Conservation (phyloP, 2,329 filamentous ascomycete species). For the Exophiala calicioides region DNA sequence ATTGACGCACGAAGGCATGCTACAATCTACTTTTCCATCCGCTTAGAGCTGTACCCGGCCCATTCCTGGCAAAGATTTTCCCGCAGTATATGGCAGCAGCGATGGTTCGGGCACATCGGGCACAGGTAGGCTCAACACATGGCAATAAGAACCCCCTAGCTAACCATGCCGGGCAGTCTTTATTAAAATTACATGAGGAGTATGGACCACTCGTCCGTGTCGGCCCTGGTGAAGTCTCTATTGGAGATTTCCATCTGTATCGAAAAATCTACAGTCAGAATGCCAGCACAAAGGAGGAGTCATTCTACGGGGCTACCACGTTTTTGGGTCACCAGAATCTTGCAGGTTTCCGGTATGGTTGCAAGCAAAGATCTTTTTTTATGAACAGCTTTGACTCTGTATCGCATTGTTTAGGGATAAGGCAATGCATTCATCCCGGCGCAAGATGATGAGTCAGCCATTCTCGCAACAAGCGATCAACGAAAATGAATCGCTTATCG, state of each 20-base stretch:
- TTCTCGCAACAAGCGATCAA: neutral
- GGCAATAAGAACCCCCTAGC: too few relatives aligned
- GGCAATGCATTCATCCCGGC: neutral
- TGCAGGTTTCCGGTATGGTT: neutral
- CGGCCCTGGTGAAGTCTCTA: neutral
- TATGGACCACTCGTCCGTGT: constrained; percentile 1
- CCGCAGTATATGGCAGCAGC: too few relatives aligned
- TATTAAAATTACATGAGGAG: neutral
- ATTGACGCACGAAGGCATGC: too few relatives aligned
- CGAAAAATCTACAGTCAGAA: constrained; percentile 1
- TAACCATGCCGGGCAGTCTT: too few relatives aligned
- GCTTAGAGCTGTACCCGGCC: too few relatives aligned
- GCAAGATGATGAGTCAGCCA: neutral
- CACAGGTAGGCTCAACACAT: too few relatives aligned
- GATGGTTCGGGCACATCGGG: too few relatives aligned
- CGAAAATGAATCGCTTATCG: neutral
- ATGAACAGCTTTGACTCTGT: neutral
- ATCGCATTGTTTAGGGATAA: neutral
- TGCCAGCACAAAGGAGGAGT: neutral
- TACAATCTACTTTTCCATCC: too few relatives aligned
- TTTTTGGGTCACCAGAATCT: neutral
- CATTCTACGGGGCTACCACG: neutral
- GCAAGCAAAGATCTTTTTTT: too few relatives aligned
- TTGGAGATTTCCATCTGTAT: constrained; percentile 1
- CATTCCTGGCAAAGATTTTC: too few relatives aligned